phyloP scores from a whole-genome alignment of 192 early-diverging fungal genomes.

The Podila minutissima region DNA sequence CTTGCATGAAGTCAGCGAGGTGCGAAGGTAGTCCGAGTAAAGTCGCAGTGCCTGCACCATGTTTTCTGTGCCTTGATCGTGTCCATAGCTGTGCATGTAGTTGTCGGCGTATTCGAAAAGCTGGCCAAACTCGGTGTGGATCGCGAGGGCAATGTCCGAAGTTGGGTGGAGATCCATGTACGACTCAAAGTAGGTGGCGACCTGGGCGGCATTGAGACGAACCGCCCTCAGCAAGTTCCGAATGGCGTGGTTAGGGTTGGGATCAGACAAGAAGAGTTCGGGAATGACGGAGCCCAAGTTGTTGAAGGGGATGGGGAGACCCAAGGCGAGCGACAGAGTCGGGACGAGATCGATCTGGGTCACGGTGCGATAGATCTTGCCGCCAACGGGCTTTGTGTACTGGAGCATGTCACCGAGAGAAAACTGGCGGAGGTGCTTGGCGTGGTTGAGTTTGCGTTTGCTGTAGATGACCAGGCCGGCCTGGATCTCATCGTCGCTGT shows the following conservation, averaged over 20 bases:
- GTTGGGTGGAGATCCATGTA: constrained; percentile 65
- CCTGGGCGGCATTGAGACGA: constrained; percentile 74
- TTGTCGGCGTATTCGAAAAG: constrained; percentile 38
- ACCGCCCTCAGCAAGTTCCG: constrained; percentile 62
- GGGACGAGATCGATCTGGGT: constrained; percentile 94
- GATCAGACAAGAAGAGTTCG: constrained; percentile 73
- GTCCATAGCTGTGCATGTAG: constrained; percentile 26
- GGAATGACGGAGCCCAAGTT: constrained; percentile 92
- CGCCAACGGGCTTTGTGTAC: constrained; percentile 44
- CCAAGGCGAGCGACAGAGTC: constrained; percentile 81
- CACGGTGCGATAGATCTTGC: constrained; percentile 67
- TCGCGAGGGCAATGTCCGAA: constrained; percentile 61
- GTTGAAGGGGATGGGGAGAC: constrained; percentile 92
- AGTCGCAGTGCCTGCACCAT: constrained; percentile 28
- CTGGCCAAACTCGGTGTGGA: constrained; percentile 39
- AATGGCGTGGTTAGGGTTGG: constrained; percentile 27
- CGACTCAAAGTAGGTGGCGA: constrained; percentile 67
- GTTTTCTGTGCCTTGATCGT: constrained; percentile 20
- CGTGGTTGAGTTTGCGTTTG: constrained; percentile 58
- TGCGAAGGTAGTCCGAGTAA: constrained; percentile 63
- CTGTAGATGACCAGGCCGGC: constrained; percentile 88
- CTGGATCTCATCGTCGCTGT: constrained; percentile 89
- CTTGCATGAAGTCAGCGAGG: constrained; percentile 76
- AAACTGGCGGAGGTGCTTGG: constrained; percentile 18
- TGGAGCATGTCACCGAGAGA: constrained; percentile 36